These are phyloP conservation scores for Spathaspora jeffriesii DNA, from an alignment of 1,139 yeast species.

Conservation along the genomic window DNA sequence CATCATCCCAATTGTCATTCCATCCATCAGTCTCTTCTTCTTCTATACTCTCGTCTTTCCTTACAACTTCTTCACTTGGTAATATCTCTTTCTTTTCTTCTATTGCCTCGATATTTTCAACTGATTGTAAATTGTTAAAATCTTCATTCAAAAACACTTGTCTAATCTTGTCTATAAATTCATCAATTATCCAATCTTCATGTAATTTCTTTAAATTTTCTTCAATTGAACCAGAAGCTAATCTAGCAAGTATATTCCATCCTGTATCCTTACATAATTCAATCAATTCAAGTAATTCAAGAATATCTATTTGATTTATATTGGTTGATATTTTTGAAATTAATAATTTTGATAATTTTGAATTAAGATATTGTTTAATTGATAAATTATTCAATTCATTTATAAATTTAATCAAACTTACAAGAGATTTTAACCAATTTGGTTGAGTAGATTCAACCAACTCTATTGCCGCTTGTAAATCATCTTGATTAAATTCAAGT, in stretches of 20 bases:
- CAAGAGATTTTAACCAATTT: neutral
- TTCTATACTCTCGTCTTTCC: constrained; percentile 4
- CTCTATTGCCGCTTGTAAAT: constrained; percentile 6
- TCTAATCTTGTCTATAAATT: constrained; percentile 25
- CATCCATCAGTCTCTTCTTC: constrained; percentile 15
- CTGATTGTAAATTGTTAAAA: constrained; percentile 11
- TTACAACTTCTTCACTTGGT: constrained; percentile 1
- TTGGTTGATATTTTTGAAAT: constrained; percentile 31
- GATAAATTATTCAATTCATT: constrained; percentile 23
- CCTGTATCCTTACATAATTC: constrained; percentile 20
- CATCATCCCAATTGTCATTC: constrained; percentile 27
- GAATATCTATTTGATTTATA: constrained; percentile 22
- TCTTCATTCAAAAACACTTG: constrained; percentile 15
- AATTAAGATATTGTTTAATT: constrained; percentile 26
- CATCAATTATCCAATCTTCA: constrained; percentile 31
- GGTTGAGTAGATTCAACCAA: neutral
- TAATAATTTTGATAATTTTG: constrained; percentile 31
- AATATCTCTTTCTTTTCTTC: neutral
- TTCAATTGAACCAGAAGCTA: constrained; percentile 16
- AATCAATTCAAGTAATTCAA: constrained; percentile 26
- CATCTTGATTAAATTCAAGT: constrained; percentile 14
- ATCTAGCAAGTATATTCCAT: constrained; percentile 31
- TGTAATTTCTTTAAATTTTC: constrained; percentile 28
- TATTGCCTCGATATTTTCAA: constrained; percentile 10
- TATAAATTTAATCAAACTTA: constrained; percentile 24